These are phyloP conservation scores for Cadophora luteo-olivacea DNA, from an alignment of 2,329 filamentous ascomycete species.

Conservation along the genomic window DNA sequence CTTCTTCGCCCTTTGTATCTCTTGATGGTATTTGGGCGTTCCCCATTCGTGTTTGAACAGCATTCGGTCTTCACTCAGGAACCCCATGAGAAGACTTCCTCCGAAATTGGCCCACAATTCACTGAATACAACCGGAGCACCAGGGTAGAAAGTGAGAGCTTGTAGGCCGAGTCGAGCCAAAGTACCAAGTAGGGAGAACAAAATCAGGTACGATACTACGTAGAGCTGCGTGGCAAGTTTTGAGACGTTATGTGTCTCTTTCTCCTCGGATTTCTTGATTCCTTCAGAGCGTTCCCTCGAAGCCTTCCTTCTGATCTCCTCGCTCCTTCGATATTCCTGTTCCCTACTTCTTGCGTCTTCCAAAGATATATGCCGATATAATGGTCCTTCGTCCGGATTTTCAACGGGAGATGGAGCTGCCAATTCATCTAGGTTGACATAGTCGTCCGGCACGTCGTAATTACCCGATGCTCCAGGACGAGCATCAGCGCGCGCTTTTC, in stretches of 20 bases:
- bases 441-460: slow-evolving; percentile 42
- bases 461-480: background rate
- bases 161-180: slow-evolving; percentile 82
- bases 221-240: slow-evolving; percentile 65
- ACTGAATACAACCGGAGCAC: slow-evolving; percentile 74
- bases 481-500: slow-evolving; percentile 11
- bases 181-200: slow-evolving; percentile 87
- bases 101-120: slow-evolving; percentile 88
- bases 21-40: slow-evolving; percentile 48
- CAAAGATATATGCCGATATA: slow-evolving; percentile 49
- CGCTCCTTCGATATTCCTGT: slow-evolving; percentile 31
- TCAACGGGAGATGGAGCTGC: slow-evolving; percentile 52
- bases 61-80: slow-evolving; percentile 78
- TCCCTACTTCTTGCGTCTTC: slow-evolving; percentile 45
- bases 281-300: slow-evolving; percentile 5
- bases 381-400: slow-evolving; percentile 48
- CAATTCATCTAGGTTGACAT: slow-evolving; percentile 53
- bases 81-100: slow-evolving; percentile 84
- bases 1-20: slow-evolving; percentile 45
- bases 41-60: slow-evolving; percentile 76
- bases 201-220: slow-evolving; percentile 79
- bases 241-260: slow-evolving; percentile 49
- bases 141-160: slow-evolving; percentile 79
- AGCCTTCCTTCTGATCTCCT: slow-evolving; percentile 13
- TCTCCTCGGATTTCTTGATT: slow-evolving; percentile 23